Conservation (phyloP, 129 eudicot species). For the Centella asiatica region DNA sequence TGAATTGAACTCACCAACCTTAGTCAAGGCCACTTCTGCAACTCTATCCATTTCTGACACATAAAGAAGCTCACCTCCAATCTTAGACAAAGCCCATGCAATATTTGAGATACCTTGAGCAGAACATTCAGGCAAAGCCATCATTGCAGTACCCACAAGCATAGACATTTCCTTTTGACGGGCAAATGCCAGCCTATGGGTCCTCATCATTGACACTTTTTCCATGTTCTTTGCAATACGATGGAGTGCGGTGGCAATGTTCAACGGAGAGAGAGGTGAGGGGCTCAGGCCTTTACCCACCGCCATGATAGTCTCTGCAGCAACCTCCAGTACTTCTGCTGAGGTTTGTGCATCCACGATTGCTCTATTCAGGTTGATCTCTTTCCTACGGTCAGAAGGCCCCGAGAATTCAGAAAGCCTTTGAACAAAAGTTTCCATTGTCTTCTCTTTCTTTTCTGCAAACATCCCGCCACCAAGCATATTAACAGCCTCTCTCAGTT, state of each 20-base stretch:
- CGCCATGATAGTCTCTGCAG: conserved; percentile 53
- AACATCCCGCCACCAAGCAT: conserved; percentile 77
- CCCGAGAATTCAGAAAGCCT: conserved; percentile 72
- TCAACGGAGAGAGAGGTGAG: conserved; percentile 84
- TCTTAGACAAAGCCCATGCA: conserved; percentile 96
- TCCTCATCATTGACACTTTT: conserved; percentile 70
- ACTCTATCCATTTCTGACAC: conserved; percentile 87
- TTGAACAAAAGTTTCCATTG: conserved; percentile 54
- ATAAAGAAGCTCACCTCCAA: conserved; percentile 93
- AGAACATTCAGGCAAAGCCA: conserved; percentile 78
- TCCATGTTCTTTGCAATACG: conserved; percentile 96
- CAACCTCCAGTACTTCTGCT: conserved; percentile 66
- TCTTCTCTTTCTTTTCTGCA: conserved; percentile 49
- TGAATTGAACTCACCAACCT: conserved; percentile 63
- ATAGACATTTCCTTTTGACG: conserved; percentile 81
- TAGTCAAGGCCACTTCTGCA: conserved; percentile 78
- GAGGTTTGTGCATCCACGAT: conserved; percentile 82
- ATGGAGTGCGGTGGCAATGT: conserved; percentile 85
- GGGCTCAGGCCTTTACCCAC: conserved; percentile 92
- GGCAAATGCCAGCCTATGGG: conserved; percentile 67
- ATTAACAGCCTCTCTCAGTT: conserved; percentile 38
- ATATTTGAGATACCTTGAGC: conserved; percentile 88
- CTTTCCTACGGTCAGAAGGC: conserved; percentile 66
- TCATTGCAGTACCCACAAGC: conserved; percentile 97
- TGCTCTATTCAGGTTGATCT: conserved; percentile 54